Base-by-base conservation (phyloP, 2,329 filamentous ascomycete genomes). In the Pseudopyricularia javanii region DNA sequence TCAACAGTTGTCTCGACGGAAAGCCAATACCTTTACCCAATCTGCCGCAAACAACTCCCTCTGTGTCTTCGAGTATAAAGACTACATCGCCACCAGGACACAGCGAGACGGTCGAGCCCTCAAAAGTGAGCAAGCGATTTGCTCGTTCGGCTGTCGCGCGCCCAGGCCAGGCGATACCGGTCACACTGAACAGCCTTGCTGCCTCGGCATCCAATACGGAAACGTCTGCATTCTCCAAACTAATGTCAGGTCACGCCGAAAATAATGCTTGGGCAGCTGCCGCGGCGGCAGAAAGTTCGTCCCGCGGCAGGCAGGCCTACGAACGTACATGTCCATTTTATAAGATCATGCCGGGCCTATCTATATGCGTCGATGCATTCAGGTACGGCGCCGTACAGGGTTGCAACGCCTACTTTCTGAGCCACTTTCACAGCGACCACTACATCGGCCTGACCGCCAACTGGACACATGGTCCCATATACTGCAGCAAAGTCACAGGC, bases 391-490 rank as follows among this genome's bases (percentile, higher is more conserved):
- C 91, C 8, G 88, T 98, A 0, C 79, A 94, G 63, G 91, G 89
- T 1, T 95, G 91, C 65, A 85, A 87, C 52, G 93, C 91, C 1
- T 98, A 98, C 64, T 98, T 98, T 59, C 76, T 98, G 11, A 96
- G 91, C 60, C 93, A 98, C 64, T 98, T 97, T 59, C 93, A 98
- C 67, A 96, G 90, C 62, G 93, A 98, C 64, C 93, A 98, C 64
- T 98, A 98, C 61, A 83, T 96, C 33, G 93, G 93, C 2, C 72
- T 98, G 11, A 93, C 88, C 11, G 82, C 86, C 7, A 88, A 77
- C 32, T 98, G 93, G 93, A 81, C 74, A 37, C 91, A 98, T 64
- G 93, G 93, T 0, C 91, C 91, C 0, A 97, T 98, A 49, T 98
- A 95, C 63, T 97, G 93, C 71, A 97, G 91, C 63, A 85, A 83